Evolutionary conservation across 2,329 filamentous ascomycete genomes (phyloP).

Genomic region (Exophiala dermatitidis): DNA sequence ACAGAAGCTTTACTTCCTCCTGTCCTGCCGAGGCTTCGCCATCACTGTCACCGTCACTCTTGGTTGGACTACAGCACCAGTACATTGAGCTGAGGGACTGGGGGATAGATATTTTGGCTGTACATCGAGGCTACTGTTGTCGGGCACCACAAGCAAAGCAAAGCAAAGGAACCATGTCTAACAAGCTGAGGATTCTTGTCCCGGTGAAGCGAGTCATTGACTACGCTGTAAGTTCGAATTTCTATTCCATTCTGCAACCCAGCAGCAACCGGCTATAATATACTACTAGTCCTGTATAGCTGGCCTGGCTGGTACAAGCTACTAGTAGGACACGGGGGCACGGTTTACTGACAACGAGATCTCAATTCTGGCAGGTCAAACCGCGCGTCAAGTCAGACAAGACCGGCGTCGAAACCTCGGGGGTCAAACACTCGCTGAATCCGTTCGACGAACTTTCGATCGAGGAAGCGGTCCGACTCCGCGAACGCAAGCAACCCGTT

Average conservation of each 20-base stretch:
- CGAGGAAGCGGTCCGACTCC: conserved; percentile 90
- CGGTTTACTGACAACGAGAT: not conserved
- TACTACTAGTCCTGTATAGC: no score
- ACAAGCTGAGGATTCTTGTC: conserved; percentile 62
- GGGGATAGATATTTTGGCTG: no score
- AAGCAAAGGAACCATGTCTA: conserved; percentile 34
- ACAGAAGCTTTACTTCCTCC: no score
- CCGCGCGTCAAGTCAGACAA: conserved; percentile 62
- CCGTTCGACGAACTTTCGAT: conserved; percentile 98
- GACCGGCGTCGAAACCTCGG: conserved; percentile 84
- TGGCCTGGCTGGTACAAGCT: no score
- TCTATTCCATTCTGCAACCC: not conserved
- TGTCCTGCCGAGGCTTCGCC: no score
- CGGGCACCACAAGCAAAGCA: no score
- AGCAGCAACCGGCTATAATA: not conserved
- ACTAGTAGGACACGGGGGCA: no score
- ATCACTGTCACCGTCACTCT: no score
- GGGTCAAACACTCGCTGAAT: conserved; percentile 97
- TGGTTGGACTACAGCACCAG: no score
- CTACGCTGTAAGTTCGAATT: conserved; percentile 59
- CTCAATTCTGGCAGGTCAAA: conserved; percentile 49
- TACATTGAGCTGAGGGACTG: no score
- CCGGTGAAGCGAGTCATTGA: conserved; percentile 80
- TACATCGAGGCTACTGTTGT: no score
- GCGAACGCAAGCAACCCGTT: conserved; percentile 76